Base-by-base conservation (phyloP, 2,329 filamentous ascomycete genomes). In the Venturia carpophila region DNA sequence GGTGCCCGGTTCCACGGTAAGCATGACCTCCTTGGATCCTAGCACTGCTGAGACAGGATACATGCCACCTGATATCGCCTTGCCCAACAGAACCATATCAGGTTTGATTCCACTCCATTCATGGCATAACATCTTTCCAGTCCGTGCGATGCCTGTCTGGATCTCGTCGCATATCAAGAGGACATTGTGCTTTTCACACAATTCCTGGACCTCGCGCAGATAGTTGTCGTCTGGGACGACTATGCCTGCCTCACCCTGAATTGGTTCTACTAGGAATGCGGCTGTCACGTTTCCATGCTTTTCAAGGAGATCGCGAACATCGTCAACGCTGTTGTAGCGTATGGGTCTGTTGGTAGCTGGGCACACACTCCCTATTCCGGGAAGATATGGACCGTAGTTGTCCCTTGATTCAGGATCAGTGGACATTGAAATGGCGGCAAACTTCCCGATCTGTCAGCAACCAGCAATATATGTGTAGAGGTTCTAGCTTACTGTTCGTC, bases 161-260 rank as follows among this genome's bases (percentile, higher is more conserved):
- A 99, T 97, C 83, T 99, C 94, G 75, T 99, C 94, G 76, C 91
- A 96, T 76, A 99, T 97, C 74, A 99, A 80, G 60, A 99, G 86
- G 47, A 96, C 92, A 69, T 97, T 96, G 83, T 97, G 86, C 82
- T 96, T 90, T 78, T 91, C 91, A 82, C 94, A 99, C 30, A 97
- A 87, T 30, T 84, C 89, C 65, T 91, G 85, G 58, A 92, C 90
- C 72, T 88, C 86, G 70, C 81, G 77, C 42, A 99, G 85, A 78
- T 99, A 99, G 77, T 88, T 87, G 63, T 93, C 90, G 69, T 93
- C 90, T 6, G 94, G 94, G 11, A 97, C 94, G 15, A 97, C 90
- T 60, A 99, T 96, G 68, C 94, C 94, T 0, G 94, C 94, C 80
- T 97, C 94, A 67, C 94, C 94, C 80, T 99, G 93, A 69, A 97